A percentile compares a stretch with the other conserved stretches of the same genome.
phyloP scores from a whole-genome alignment of 352 stramenopile genomes.

The Phytophthora sansomeana region DNA sequence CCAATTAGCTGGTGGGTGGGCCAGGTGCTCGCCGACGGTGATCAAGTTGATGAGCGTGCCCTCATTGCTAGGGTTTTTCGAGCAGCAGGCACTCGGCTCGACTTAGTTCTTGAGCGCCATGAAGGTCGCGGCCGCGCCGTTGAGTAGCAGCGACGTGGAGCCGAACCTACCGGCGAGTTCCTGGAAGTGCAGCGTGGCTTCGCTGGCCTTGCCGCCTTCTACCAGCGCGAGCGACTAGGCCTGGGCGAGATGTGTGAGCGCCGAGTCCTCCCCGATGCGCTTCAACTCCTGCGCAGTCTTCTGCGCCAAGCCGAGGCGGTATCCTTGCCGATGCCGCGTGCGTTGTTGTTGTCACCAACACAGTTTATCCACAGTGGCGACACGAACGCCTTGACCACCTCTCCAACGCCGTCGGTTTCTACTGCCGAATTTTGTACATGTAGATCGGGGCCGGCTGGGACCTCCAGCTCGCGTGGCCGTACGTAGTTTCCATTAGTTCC shows the following conservation, averaged over 20 bases:
- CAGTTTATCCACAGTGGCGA: too few relatives aligned
- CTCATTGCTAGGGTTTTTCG: conserved; percentile 84
- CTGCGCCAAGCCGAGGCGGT: conserved; percentile 93
- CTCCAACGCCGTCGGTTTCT: too few relatives aligned
- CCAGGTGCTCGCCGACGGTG: conserved; percentile 88
- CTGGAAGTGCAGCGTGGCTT: conserved; percentile 94
- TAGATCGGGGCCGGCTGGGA: too few relatives aligned
- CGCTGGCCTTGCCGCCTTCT: conserved; percentile 83
- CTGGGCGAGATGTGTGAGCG: conserved; percentile 94
- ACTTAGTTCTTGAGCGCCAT: conserved; percentile 93
- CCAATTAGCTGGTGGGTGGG: conserved; percentile 75
- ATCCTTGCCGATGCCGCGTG: too few relatives aligned
- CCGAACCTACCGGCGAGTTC: conserved; percentile 96
- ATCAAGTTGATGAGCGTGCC: conserved; percentile 97
- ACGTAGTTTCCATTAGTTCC: too few relatives aligned
- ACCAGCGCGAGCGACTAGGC: conserved; percentile 90
- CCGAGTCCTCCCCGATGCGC: conserved; percentile 96
- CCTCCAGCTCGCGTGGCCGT: too few relatives aligned
- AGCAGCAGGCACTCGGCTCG: conserved; percentile 89
- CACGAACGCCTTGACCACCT: too few relatives aligned
- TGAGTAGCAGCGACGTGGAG: conserved; percentile 92
- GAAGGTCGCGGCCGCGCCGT: conserved; percentile 91
- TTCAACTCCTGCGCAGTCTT: conserved; percentile 92
- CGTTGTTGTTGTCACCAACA: too few relatives aligned
- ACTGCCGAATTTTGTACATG: too few relatives aligned